Conservation (phyloP, 345 rosid species). For the Xanthoceras sorbifolium region DNA sequence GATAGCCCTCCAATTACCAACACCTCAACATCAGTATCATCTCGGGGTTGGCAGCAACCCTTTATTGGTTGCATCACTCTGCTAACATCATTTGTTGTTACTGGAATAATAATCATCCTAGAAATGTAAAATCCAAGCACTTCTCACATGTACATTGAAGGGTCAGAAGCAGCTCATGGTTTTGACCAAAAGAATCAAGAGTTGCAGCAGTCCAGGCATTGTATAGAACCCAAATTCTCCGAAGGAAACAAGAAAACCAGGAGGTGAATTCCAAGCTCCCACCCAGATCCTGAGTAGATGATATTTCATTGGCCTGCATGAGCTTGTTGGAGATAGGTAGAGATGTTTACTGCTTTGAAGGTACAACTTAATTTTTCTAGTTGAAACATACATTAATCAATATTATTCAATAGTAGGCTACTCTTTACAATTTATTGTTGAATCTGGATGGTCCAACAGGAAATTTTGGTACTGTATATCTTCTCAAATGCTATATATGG, state of each 20-base stretch:
- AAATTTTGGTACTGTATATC: conserved; percentile 23
- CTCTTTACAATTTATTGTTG: neutral
- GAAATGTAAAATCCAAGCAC: conserved; percentile 22
- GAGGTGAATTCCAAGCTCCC: conserved; percentile 11
- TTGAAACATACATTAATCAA: conserved; percentile 7
- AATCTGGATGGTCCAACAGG: conserved; percentile 15
- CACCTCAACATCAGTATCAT: conserved; percentile 40
- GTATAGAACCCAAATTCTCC: neutral
- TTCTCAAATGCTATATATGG: conserved; percentile 1
- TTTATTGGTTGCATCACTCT: conserved; percentile 25
- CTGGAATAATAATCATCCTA: conserved; percentile 27
- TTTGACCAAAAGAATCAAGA: conserved; percentile 11
- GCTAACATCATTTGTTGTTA: conserved; percentile 30
- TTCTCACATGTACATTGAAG: conserved; percentile 23
- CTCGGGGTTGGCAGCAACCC: conserved; percentile 29
- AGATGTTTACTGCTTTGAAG: conserved; percentile 18
- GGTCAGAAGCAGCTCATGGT: conserved; percentile 22
- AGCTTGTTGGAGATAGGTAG: conserved; percentile 26
- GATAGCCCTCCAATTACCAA: conserved; percentile 39
- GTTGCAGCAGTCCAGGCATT: conserved; percentile 14
- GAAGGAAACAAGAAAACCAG: conserved; percentile 17
- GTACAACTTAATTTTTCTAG: conserved; percentile 21
- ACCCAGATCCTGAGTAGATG: conserved; percentile 8
- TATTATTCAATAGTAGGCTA: conserved; percentile 16
- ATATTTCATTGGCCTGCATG: conserved; percentile 5